Base-by-base conservation (phyloP, 345 rosid species). In the Firmiana major region DNA sequence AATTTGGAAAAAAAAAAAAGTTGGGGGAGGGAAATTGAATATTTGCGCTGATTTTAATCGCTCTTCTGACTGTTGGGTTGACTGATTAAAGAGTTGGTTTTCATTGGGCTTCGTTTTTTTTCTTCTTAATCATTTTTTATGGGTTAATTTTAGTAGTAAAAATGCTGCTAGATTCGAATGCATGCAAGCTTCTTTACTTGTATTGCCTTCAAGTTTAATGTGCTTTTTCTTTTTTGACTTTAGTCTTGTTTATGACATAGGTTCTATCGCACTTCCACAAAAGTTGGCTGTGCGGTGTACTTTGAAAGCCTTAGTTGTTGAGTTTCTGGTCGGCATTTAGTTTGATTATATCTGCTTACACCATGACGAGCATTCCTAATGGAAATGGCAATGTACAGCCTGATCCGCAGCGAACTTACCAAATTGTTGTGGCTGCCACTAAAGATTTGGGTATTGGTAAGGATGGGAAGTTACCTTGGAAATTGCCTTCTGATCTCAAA, bases 381-480 rank as follows among this genome's bases (percentile, higher is more conserved):
- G 79, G 53, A 4, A 80, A 84, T 77, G 86, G 78, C 16, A 71
- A 57, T 71, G 49, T 69, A 22, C 80, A 78, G 57, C 85, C 90
- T 71, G 84, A 79, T 80, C 86, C 87, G 0, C 89, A 64, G 67
- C 89, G 97, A 79, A 81, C 87, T 69, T 93, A 88, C 84, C 98
- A 94, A 79, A 90, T 94, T 63, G 94, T 94, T 46, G 94, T 90
- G 75, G 97, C 99, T 78, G 95, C 97, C 13, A 97, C 98, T n/a
- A 84, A 83, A 73, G 91, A 90, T 38, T 80, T 89, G 93, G 99
- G 99, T 62, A 94, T 97, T 15, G 97, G 97, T 21, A 92, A 91
- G 83, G 94, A 91, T 66, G 98, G 97, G 73, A 89, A 87, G 46
- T 84, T 92, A 59, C 97, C 97, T 0, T 97, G 97, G 99, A 90